Evolutionary conservation across 345 rosid species (phyloP).

Genomic region (Dimocarpus longan): DNA sequence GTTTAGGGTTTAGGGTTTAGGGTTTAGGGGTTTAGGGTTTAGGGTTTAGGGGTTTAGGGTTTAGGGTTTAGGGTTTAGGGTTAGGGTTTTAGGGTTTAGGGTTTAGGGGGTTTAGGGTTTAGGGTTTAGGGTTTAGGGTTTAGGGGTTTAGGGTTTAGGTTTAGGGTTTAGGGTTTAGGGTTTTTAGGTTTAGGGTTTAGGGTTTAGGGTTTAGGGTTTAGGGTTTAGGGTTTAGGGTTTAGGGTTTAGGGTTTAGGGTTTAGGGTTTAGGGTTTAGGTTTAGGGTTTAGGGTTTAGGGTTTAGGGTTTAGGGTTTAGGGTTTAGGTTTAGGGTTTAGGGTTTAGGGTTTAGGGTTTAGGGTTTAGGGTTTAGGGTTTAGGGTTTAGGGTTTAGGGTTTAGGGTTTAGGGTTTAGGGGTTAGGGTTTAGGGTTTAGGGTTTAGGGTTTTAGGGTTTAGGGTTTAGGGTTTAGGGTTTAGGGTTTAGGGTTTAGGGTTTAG

Average conservation of each 20-base stretch:
- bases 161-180: slow-evolving; percentile 5
- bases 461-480: slow-evolving; percentile 3
- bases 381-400: not conserved
- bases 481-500: not conserved
- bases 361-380: not conserved
- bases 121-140: slow-evolving; percentile 3
- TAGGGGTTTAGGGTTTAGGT: slow-evolving; percentile 2
- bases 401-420: not conserved
- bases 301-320: not conserved
- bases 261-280: not conserved
- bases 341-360: not conserved
- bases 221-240: slow-evolving; percentile 11
- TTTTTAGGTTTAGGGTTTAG: not conserved
- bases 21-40: slow-evolving; percentile 8
- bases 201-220: slow-evolving; percentile 8
- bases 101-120: not conserved
- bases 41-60: slow-evolving; percentile 11
- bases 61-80: slow-evolving; percentile 4
- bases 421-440: not conserved
- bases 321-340: not conserved
- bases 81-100: not conserved
- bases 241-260: slow-evolving; percentile 1
- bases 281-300: not conserved
- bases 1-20: not conserved
- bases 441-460: not conserved